phyloP scores from a whole-genome alignment of 2,329 filamentous ascomycete genomes.

The Fusarium nanum region DNA sequence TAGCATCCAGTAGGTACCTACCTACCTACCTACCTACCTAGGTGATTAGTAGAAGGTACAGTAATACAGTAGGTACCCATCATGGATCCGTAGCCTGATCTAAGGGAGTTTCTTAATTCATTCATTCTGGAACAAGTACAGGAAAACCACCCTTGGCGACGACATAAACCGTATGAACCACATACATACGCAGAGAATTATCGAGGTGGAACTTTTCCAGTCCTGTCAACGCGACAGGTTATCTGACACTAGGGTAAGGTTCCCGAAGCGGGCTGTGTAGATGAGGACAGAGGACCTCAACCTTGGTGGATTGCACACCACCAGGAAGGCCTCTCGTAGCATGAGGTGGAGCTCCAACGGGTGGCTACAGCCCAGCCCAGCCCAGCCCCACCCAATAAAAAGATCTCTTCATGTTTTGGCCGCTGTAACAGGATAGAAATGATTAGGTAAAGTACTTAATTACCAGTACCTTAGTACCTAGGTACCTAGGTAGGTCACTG shows the following conservation, averaged over 20 bases:
- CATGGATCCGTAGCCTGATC: not conserved
- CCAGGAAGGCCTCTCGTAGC: not conserved
- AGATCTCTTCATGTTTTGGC: not conserved
- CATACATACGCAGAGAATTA: not conserved
- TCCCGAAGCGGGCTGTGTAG: not conserved
- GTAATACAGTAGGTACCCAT: not conserved
- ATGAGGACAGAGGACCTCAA: not conserved
- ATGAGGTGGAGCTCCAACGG: not conserved
- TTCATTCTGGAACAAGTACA: not conserved
- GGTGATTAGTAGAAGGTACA: no score
- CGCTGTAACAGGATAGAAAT: not conserved
- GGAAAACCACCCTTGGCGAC: slow-evolving; percentile 2
- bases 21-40: no score
- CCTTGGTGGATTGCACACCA: not conserved
- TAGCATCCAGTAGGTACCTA: no score
- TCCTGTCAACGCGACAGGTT: not conserved
- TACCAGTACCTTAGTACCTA: no score
- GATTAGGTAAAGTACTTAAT: not conserved
- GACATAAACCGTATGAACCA: not conserved
- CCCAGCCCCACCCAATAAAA: not conserved
- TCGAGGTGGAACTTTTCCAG: not conserved
- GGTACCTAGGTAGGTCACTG: no score
- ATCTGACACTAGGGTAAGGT: not conserved
- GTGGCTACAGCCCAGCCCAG: not conserved
- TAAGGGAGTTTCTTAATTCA: not conserved